A percentile compares a stretch with the other conserved stretches of the same genome.
Evolutionary conservation across 1,284 basidiomycete species (phyloP).

Genomic region (Ganoderma lingzhi): DNA sequence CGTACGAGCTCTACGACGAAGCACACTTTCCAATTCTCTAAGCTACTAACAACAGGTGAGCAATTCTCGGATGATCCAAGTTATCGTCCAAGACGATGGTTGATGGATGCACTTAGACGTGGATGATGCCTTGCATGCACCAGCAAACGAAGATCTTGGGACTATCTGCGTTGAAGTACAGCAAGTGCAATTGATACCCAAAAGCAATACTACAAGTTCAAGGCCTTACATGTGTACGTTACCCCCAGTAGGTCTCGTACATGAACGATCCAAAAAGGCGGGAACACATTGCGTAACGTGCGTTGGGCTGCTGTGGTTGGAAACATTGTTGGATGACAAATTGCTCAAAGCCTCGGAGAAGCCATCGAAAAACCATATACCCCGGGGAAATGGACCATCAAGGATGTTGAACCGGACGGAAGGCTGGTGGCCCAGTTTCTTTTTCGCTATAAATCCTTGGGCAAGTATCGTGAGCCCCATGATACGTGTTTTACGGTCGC

Average conservation of each 20-base stretch:
- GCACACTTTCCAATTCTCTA: neutral
- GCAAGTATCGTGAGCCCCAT: neutral
- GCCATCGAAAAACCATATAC: too few species aligned
- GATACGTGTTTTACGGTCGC: neutral
- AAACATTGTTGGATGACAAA: neutral
- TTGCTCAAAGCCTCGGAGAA: too few species aligned
- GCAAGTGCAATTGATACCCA: too few species aligned
- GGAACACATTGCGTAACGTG: conserved; percentile 30
- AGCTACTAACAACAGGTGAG: neutral
- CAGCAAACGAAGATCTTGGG: conserved; percentile 2
- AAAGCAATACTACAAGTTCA: neutral
- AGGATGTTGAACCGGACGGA: neutral
- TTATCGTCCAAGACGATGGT: neutral
- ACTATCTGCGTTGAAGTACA: conserved; percentile 7
- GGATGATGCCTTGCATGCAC: neutral
- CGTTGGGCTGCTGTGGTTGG: neutral
- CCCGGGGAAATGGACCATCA: too few species aligned
- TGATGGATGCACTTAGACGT: neutral
- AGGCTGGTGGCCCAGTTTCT: conserved; percentile 1
- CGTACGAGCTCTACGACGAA: neutral
- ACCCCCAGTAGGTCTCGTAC: conserved; percentile 5
- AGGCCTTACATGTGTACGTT: neutral
- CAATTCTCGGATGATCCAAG: neutral
- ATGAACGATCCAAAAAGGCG: conserved; percentile 33
- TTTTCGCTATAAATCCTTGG: conserved; percentile 15